These are phyloP conservation scores for Didymella glomerata DNA, from an alignment of 2,329 filamentous ascomycete genomes.

Conservation along the genomic window DNA sequence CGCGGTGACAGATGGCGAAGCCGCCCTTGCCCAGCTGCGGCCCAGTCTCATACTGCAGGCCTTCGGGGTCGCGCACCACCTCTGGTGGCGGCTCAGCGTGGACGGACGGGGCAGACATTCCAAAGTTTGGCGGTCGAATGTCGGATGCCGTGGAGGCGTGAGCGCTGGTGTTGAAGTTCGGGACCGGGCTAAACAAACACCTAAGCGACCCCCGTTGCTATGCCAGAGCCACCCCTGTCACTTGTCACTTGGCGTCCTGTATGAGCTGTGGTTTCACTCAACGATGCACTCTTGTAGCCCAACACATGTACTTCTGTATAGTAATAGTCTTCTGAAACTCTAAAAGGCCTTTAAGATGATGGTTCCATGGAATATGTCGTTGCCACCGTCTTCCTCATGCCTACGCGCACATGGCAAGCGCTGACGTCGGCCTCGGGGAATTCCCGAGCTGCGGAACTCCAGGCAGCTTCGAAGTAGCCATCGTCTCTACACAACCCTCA, in stretches of 20 bases:
- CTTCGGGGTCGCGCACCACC: slow-evolving; percentile 73
- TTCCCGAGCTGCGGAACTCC: slow-evolving; percentile 29
- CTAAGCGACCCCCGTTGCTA: slow-evolving; percentile 8
- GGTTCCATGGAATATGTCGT: neutral
- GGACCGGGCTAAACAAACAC: slow-evolving; percentile 27
- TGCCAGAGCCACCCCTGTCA: slow-evolving; percentile 18
- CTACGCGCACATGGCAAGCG: slow-evolving; percentile 11
- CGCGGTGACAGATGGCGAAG: slow-evolving; percentile 83
- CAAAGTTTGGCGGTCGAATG: slow-evolving; percentile 31
- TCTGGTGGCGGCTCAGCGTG: slow-evolving; percentile 61
- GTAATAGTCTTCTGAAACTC: neutral
- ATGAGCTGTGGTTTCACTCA: slow-evolving; percentile 3
- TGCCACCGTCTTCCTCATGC: neutral
- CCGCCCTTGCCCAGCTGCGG: slow-evolving; percentile 80
- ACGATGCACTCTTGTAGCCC: neutral
- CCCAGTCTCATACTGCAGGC: slow-evolving; percentile 76
- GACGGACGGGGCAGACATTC: slow-evolving; percentile 56
- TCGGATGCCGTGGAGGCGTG: slow-evolving; percentile 33
- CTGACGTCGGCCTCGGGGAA: slow-evolving; percentile 32
- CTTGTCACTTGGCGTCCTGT: slow-evolving; percentile 12
- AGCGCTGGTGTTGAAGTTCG: slow-evolving; percentile 37
- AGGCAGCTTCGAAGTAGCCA: slow-evolving; percentile 33
- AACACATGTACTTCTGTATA: neutral
- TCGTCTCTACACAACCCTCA: slow-evolving; percentile 14
- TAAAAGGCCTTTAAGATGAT: neutral